Evolutionary conservation across 208 protist genomes (phyloP), one percentile per base, ranked within the genome.

Genomic region (Novymonas esmeraldas): DNA sequence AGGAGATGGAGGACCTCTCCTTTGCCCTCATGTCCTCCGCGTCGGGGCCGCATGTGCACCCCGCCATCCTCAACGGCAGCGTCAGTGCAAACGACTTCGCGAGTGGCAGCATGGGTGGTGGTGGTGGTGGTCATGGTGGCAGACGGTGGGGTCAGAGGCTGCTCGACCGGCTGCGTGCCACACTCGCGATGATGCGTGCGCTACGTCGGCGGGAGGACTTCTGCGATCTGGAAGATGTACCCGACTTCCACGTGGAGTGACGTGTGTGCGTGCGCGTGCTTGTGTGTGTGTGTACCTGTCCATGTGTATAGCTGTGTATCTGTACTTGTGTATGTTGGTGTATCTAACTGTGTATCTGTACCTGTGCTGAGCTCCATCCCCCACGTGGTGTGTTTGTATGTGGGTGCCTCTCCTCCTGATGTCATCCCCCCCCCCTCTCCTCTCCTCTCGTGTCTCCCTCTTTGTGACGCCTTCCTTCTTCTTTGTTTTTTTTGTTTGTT

Each of bases 101-200:
- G 7, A 41, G 36, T 11, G 11, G 36, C 36, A 14, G 5, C 36
- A 41, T 5, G 7, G 36, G 36, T 41, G 36, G 36, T 11, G 11
- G 36, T 11, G 36, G 11, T 11, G 11, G 36, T 11, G 36, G 7
- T n/a, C 13, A 2, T 29, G 34, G 38, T 6, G 24, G 56, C 38
- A n/a, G 41, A 50, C 49, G 34, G 51, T 60, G 59, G 58, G 41
- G 42, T 1, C 38, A 44, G 31, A 45, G 60, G 38, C 59, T 73
- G 31, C 42, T 73, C 5, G 51, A 65, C 48, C 45, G 34, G 20
- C 46, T 73, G 20, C 57, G 39, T 22, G 56, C 56, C 31, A 58
- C 55, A 1, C 38, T 75, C 24, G 42, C 49, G 7, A 57, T 42
- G 3, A 61, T 52, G n/a, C 55, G 61, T 5, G 61, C 61, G 20